phyloP scores from a whole-genome alignment of 2,329 filamentous ascomycete genomes.

The Neofusicoccum laricinum region DNA sequence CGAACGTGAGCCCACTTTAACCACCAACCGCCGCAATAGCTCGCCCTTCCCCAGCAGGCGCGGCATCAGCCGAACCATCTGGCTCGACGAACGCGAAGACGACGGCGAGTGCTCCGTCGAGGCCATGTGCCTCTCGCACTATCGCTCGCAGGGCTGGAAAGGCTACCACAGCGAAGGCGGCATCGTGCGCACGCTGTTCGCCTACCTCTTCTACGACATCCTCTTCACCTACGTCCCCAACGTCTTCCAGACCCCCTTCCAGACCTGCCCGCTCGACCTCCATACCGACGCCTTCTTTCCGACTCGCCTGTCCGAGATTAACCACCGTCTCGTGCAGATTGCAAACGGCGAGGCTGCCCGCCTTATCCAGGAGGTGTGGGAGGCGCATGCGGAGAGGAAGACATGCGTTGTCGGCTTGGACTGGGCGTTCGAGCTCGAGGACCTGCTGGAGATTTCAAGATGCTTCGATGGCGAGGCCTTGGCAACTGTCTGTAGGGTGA shows the following conservation, averaged over 20 bases:
- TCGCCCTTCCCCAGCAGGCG: slow-evolving; percentile 22
- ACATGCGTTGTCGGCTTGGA: slow-evolving; percentile 90
- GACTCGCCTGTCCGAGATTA: slow-evolving; percentile 82
- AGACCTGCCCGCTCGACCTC: slow-evolving; percentile 89
- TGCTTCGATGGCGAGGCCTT: slow-evolving; percentile 81
- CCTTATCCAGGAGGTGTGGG: slow-evolving; percentile 68
- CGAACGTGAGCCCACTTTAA: slow-evolving; percentile 53
- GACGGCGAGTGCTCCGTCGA: slow-evolving; percentile 82
- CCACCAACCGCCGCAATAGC: slow-evolving; percentile 9
- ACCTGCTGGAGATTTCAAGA: slow-evolving; percentile 72
- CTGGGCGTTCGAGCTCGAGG: slow-evolving; percentile 79
- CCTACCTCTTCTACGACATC: slow-evolving; percentile 89
- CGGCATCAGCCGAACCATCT: slow-evolving; percentile 70
- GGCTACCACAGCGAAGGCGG: slow-evolving; percentile 92
- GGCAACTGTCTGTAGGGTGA: slow-evolving; percentile 82
- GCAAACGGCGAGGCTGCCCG: slow-evolving; percentile 72
- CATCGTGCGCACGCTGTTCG: slow-evolving; percentile 78
- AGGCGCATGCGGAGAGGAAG: slow-evolving; percentile 62
- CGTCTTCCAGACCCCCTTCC: slow-evolving; percentile 93
- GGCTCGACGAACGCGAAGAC: slow-evolving; percentile 67
- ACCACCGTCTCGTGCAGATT: slow-evolving; percentile 80
- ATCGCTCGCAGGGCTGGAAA: slow-evolving; percentile 82
- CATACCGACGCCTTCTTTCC: slow-evolving; percentile 92
- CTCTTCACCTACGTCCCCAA: slow-evolving; percentile 92
- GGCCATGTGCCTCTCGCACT: slow-evolving; percentile 87